Evolutionary conservation across 2,329 filamentous ascomycete species (phyloP), one percentile per base, ranked within the genome.

Genomic region (Xylariaceae sp.): DNA sequence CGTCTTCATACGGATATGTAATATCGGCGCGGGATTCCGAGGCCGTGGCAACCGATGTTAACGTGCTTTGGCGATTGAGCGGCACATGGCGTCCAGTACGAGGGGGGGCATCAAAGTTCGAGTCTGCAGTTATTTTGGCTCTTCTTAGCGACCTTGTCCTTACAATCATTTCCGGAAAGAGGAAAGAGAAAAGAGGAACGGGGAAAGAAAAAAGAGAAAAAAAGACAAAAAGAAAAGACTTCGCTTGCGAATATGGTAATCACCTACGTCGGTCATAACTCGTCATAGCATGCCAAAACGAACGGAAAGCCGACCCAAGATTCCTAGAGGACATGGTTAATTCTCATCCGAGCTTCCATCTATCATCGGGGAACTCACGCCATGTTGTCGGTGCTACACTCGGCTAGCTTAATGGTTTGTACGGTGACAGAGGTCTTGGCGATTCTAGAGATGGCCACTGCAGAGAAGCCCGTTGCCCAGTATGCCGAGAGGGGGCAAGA

Each of bases 261-360:
- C 6, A 75, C 83, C 68, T 74, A 86, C 83, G 83, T 73, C 83
- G 75, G 70, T 86, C 83, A 75, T 86, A 77, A 64, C 83, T 86
- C 72, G 83, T 86, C 81, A 86, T 94, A 64, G 88, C 84, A 79
- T 97, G 94, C 94, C 94, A 99, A 76, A 99, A 92, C 58, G 88
- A 88, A 74, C 88, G 88, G 74, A 94, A 88, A 73, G 87, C 84
- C 65, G 80, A 80, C 65, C 83, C 80, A 68, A 92, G 72, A 67
- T 86, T 86, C 62, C 40, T 62, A 59, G 41, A 42, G 39, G 13
- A 26, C 12, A 7, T 41, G 13, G 57, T 68, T 49, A 69, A 49
- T 57, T 40, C 30, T 50, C 34, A 61, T 39, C 36, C 46, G n/a
- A 54, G 26, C 49, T 13, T 45, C 19, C 53, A 36, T 41, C 43